Conservation (phyloP, 371 early-diverging fungal genomes). For the Mortierella sp. region DNA sequence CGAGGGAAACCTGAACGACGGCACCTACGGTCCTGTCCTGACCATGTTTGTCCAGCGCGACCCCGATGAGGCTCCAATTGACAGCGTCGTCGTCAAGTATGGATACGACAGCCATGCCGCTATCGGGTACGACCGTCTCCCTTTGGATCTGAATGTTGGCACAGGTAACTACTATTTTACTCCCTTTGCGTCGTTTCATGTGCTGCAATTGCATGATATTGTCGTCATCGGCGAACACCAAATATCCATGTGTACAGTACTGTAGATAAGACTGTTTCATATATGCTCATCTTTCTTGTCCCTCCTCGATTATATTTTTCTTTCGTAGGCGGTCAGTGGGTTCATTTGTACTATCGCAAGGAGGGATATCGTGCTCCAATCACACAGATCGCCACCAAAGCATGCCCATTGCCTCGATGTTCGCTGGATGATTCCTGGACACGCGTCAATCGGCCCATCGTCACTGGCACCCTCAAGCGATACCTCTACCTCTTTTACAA, state of each 20-base stretch:
- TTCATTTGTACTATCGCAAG: conserved; percentile 43
- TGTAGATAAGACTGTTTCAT: not conserved
- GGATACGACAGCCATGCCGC: conserved; percentile 55
- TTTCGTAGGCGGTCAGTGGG: conserved; percentile 53
- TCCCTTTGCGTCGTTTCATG: conserved; percentile 21
- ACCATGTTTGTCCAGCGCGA: conserved; percentile 53
- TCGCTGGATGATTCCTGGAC: conserved; percentile 63
- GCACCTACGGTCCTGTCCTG: conserved; percentile 43
- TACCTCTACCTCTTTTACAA: conserved; percentile 42
- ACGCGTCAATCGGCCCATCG: conserved; percentile 52
- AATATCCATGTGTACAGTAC: conserved; percentile 7
- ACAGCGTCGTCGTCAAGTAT: conserved; percentile 52
- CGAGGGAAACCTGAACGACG: conserved; percentile 54
- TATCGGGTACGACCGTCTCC: conserved; percentile 53
- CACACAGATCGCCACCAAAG: conserved; percentile 65
- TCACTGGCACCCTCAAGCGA: conserved; percentile 41
- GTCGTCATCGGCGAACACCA: conserved; percentile 38
- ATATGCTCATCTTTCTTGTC: not conserved
- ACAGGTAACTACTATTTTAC: conserved; percentile 52
- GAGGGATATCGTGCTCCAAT: conserved; percentile 59
- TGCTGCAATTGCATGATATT: conserved; percentile 13
- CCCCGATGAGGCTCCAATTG: conserved; percentile 30
- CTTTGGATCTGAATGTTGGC: conserved; percentile 47
- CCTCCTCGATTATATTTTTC: not conserved
- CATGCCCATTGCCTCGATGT: conserved; percentile 63